Evolutionary conservation across 176 grass and related monocot genomes (phyloP).

Genomic region (Raddia distichophylla): DNA sequence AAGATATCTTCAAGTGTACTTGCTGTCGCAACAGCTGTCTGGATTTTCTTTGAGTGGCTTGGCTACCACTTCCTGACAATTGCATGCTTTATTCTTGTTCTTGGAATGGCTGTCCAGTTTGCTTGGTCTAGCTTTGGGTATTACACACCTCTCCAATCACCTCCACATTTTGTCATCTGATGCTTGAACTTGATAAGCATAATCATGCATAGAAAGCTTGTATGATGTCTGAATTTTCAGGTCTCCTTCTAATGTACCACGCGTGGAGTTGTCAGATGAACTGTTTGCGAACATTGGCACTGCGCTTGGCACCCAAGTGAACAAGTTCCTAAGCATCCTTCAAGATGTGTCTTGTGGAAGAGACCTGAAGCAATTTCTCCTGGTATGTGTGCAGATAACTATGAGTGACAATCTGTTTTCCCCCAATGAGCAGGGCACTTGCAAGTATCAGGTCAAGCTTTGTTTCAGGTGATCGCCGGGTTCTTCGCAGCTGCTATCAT

Average conservation of each 20-base stretch:
- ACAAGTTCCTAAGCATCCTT: slow-evolving; percentile 48
- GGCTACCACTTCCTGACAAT: slow-evolving; percentile 81
- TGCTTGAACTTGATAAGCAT: neutral
- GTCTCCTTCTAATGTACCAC: slow-evolving; percentile 56
- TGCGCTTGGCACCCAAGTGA: slow-evolving; percentile 55
- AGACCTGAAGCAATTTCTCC: slow-evolving; percentile 67
- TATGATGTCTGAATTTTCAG: slow-evolving; percentile 33
- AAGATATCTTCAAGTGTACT: slow-evolving; percentile 89
- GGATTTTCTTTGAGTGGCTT: slow-evolving; percentile 92
- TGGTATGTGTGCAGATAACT: slow-evolving; percentile 53
- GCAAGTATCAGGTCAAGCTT: neutral
- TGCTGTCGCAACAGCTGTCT: slow-evolving; percentile 63
- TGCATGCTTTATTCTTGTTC: slow-evolving; percentile 47
- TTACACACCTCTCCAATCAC: neutral
- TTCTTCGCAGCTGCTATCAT: slow-evolving; percentile 60
- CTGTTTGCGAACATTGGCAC: slow-evolving; percentile 60
- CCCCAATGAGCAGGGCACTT: neutral
- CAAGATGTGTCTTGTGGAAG: slow-evolving; percentile 80
- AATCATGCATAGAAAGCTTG: neutral
- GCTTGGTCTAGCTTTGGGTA: slow-evolving; percentile 63
- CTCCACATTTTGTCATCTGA: neutral
- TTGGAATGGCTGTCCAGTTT: slow-evolving; percentile 85
- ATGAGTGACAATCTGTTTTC: neutral
- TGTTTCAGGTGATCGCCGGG: slow-evolving; percentile 60
- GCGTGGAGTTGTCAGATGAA: slow-evolving; percentile 66